phyloP scores from a whole-genome alignment of 306 rosid genomes.

The Vigna reflexopilosa region DNA sequence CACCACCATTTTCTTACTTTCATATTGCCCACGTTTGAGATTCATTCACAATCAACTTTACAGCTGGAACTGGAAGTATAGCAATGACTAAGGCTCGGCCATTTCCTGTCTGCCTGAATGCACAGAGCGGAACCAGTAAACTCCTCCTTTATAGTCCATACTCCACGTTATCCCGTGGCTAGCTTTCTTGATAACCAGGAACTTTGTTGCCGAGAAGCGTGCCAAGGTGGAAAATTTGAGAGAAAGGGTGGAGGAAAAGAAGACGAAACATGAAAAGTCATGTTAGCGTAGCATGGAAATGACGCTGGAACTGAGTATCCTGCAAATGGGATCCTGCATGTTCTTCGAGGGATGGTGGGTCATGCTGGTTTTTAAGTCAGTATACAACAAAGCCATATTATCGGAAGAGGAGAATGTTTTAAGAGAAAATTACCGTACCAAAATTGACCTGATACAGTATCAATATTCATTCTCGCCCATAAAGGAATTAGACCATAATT shows the following conservation, averaged over 20 bases:
- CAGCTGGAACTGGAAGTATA: constrained; percentile 88
- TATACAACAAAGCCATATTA: constrained; percentile 75
- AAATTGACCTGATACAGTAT: constrained; percentile 36
- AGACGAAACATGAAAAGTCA: constrained; percentile 74
- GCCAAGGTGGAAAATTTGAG: constrained; percentile 70
- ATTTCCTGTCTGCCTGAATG: constrained; percentile 57
- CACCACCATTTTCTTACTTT: background rate
- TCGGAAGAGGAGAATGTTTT: constrained; percentile 58
- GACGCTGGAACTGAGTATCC: constrained; percentile 79
- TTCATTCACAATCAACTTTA: constrained; percentile 54
- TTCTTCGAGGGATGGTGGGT: constrained; percentile 84
- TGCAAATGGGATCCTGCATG: constrained; percentile 72
- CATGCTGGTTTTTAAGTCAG: constrained; percentile 71
- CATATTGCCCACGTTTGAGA: background rate
- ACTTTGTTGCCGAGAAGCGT: constrained; percentile 68
- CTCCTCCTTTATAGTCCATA: constrained; percentile 47
- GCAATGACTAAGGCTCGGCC: constrained; percentile 76
- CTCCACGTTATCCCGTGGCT: constrained; percentile 48
- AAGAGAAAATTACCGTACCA: constrained; percentile 61
- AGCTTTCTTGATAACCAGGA: constrained; percentile 47
- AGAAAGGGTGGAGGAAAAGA: constrained; percentile 77
- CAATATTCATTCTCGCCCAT: constrained; percentile 33
- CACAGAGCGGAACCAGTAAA: constrained; percentile 45
- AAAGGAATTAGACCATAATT: background rate
- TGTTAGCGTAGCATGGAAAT: constrained; percentile 74